Conservation (phyloP, 2,329 filamentous ascomycete species). For the Sclerotinia glacialis region DNA sequence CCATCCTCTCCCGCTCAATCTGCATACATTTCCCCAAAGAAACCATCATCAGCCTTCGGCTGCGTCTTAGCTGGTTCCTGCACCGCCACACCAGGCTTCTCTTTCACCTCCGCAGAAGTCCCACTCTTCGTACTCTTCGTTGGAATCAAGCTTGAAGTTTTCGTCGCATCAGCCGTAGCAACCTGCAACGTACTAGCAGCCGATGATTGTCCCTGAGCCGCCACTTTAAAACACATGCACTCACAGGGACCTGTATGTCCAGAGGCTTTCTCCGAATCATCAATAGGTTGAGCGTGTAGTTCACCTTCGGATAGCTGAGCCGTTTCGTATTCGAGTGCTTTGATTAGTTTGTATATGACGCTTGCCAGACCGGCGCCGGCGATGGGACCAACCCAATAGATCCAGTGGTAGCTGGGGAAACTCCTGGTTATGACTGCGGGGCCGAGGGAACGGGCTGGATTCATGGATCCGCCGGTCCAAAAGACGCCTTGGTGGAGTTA, state of each 20-base stretch:
- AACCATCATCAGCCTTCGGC: slow-evolving; percentile 16
- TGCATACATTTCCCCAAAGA: slow-evolving; percentile 21
- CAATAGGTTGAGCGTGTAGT: neutral
- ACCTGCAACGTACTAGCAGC: neutral
- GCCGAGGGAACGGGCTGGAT: slow-evolving; percentile 48
- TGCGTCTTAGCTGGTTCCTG: neutral
- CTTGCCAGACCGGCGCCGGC: slow-evolving; percentile 50
- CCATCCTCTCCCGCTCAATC: neutral
- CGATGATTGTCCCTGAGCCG: neutral
- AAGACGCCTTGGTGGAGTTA: slow-evolving; percentile 41
- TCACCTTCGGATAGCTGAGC: slow-evolving; percentile 17
- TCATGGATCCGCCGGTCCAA: slow-evolving; percentile 49
- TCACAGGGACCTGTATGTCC: slow-evolving; percentile 20
- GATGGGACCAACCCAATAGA: slow-evolving; percentile 51
- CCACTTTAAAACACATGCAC: slow-evolving; percentile 22
- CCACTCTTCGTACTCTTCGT: slow-evolving; percentile 16
- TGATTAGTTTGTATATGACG: slow-evolving; percentile 51
- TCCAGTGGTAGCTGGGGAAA: slow-evolving; percentile 48
- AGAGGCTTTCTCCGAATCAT: slow-evolving; percentile 14
- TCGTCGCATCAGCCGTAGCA: neutral
- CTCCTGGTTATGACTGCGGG: slow-evolving; percentile 45
- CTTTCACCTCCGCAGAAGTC: neutral
- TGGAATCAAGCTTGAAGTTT: slow-evolving; percentile 9
- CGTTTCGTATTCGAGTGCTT: slow-evolving; percentile 51
- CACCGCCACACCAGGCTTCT: neutral